These are phyloP conservation scores for Seiridium unicorne DNA, from an alignment of 2,329 filamentous ascomycete genomes.

Conservation along the genomic window DNA sequence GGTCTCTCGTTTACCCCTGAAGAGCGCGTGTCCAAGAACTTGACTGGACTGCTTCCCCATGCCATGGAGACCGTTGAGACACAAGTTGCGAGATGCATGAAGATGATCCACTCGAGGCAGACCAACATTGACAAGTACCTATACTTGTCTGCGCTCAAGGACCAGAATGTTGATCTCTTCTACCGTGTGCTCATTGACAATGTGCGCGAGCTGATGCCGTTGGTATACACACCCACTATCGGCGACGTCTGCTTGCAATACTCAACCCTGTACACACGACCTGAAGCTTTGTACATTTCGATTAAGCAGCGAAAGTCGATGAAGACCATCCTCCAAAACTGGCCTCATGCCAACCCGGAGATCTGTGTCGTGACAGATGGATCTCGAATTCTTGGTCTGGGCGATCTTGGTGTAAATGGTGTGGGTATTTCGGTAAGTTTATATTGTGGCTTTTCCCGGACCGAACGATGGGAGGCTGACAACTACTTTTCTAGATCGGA, in stretches of 20 bases:
- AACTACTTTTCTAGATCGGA: conserved; percentile 58
- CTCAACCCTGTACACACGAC: conserved; percentile 92
- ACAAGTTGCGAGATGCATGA: conserved; percentile 66
- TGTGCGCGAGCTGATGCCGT: conserved; percentile 73
- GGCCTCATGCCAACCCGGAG: conserved; percentile 85
- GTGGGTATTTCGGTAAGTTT: conserved; percentile 86
- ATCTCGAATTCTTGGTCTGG: conserved; percentile 86
- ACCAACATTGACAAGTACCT: conserved; percentile 80
- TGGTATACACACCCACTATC: conserved; percentile 87
- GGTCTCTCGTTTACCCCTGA: conserved; percentile 65
- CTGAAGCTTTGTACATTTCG: conserved; percentile 94
- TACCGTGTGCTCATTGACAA: conserved; percentile 80
- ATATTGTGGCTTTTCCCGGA: conserved; percentile 5
- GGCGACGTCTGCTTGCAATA: conserved; percentile 96
- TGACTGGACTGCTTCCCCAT: conserved; percentile 65
- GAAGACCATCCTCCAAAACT: conserved; percentile 84
- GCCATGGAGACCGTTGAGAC: conserved; percentile 60
- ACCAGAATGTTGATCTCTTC: conserved; percentile 77
- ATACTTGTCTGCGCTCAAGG: conserved; percentile 74
- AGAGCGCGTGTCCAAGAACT: conserved; percentile 62
- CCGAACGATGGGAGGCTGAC: not conserved
- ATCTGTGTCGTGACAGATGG: conserved; percentile 98
- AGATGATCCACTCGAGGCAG: conserved; percentile 68
- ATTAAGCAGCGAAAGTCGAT: conserved; percentile 93
- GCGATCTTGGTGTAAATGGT: conserved; percentile 93